Evolutionary conservation across 805 yeast species (phyloP).

Genomic region (Candida loeiensis): DNA sequence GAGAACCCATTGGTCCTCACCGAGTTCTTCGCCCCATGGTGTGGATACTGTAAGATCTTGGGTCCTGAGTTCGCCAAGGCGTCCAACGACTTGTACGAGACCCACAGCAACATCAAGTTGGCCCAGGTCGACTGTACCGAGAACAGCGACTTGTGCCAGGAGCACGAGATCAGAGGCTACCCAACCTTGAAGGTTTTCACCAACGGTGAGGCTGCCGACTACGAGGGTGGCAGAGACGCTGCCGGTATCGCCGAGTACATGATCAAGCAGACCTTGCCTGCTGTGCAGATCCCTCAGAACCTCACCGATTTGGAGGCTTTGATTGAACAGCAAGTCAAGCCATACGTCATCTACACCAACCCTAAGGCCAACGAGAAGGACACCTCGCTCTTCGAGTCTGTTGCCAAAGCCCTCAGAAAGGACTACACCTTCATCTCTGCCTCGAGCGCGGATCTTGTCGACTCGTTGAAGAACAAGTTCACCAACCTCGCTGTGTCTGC

Average conservation of each 20-base stretch:
- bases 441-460: constrained; percentile 36
- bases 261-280: constrained; percentile 79
- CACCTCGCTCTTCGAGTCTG: constrained; percentile 39
- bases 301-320: constrained; percentile 50
- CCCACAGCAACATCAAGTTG: constrained; percentile 56
- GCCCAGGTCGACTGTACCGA: constrained; percentile 87
- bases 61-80: constrained; percentile 81
- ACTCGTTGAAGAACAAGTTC: constrained; percentile 31
- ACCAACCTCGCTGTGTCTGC: constrained; percentile 17
- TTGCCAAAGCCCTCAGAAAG: constrained; percentile 67
- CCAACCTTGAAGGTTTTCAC: constrained; percentile 81
- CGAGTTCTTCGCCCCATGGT: constrained; percentile 95
- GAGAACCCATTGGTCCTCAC: constrained; percentile 78
- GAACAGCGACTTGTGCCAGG: constrained; percentile 65
- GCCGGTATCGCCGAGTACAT: constrained; percentile 74
- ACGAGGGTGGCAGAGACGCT: constrained; percentile 82
- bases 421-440: constrained; percentile 56
- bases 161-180: constrained; percentile 71
- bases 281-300: constrained; percentile 44
- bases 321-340: constrained; percentile 45
- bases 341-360: constrained; percentile 54
- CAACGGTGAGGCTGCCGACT: constrained; percentile 53
- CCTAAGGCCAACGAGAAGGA: constrained; percentile 27
- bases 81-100: constrained; percentile 54
- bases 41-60: constrained; percentile 89